Conservation (phyloP, 306 rosid genomes). For the Begonia peltatifolia region DNA sequence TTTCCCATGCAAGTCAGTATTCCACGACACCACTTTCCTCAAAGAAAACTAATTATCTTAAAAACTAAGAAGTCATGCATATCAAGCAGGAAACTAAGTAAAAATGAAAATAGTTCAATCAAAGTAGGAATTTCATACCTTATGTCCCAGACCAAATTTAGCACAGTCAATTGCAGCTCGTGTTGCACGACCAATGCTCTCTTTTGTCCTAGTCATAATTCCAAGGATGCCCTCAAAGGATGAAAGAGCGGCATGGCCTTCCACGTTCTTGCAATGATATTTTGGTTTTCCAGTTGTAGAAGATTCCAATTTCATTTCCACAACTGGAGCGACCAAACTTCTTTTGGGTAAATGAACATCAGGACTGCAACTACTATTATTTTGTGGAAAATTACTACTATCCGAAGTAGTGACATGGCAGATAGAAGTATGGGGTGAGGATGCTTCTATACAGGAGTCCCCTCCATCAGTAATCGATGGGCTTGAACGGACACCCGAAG, state of each 20-base stretch:
- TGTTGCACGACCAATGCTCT: constrained; percentile 93
- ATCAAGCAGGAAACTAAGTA: neutral
- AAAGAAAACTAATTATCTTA: neutral
- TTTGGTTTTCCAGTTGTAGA: constrained; percentile 36
- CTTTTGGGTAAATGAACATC: constrained; percentile 45
- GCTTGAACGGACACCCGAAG: constrained; percentile 32
- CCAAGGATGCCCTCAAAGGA: constrained; percentile 77
- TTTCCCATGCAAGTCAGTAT: no score
- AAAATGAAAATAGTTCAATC: neutral
- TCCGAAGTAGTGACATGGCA: constrained; percentile 56
- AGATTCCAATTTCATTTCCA: constrained; percentile 38
- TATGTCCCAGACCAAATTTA: constrained; percentile 64
- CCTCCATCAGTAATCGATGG: constrained; percentile 50
- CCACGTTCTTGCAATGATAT: constrained; percentile 43
- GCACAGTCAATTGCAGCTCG: constrained; percentile 91
- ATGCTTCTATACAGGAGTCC: constrained; percentile 44
- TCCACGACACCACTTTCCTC: no score
- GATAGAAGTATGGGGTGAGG: constrained; percentile 41
- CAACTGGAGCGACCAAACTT: constrained; percentile 22
- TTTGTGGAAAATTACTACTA: constrained; percentile 51
- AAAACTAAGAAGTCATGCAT: neutral
- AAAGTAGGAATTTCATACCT: constrained; percentile 34
- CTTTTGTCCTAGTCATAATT: constrained; percentile 82
- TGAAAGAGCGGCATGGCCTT: constrained; percentile 50
- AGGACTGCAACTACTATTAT: constrained; percentile 73